Base-by-base conservation (phyloP, 1,139 yeast species). In the Hansenula anomala region DNA sequence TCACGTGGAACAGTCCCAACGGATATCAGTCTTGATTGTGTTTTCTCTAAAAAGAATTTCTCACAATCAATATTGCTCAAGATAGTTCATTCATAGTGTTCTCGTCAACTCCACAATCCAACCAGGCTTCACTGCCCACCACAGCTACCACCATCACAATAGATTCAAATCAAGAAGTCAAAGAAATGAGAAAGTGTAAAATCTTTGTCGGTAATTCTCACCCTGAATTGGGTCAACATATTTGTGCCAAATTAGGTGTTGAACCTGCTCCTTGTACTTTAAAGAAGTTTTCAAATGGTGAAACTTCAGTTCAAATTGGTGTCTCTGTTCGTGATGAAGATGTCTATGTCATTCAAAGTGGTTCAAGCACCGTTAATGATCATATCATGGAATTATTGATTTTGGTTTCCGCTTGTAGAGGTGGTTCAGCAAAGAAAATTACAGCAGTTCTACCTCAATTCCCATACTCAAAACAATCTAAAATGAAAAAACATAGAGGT, bases 401-500 rank as follows among this genome's bases (percentile, higher is more conserved):
- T 46, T 73, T 94, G 54, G 90, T 92, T 31, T 81, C 95, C 33
- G 98, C 97, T 23, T 92, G 97, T 65, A 80, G 90, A 54, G 97
- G 97, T 42, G 99, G 98, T 16, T 85, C 96, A 13, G 98, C 99
- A 17, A 85, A 88, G 54, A 89, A 90, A 60, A 88, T 92, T 60
- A 92, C 98, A 16, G 97, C 97, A 9, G 97, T 94, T 28, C 81
- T 94, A 39, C 99, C 99, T 1, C 95, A 89, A 62, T 94, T 90
- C 61, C 98, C 98, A 22, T 94, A 94, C 66, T 88, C 97, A 20
- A 94, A 92, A 62, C 98, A 94, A 64, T 80, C 92, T 48, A 92
- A 92, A 67, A 94, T 92, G 98, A 92, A 90, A 69, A 92, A 88
- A 63, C 97, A 92, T 59, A 76, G 98, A 64, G 98, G 98, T 41